These are phyloP conservation scores for Schizonepeta tenuifolia DNA, from an alignment of 257 asterid genomes.

Conservation along the genomic window DNA sequence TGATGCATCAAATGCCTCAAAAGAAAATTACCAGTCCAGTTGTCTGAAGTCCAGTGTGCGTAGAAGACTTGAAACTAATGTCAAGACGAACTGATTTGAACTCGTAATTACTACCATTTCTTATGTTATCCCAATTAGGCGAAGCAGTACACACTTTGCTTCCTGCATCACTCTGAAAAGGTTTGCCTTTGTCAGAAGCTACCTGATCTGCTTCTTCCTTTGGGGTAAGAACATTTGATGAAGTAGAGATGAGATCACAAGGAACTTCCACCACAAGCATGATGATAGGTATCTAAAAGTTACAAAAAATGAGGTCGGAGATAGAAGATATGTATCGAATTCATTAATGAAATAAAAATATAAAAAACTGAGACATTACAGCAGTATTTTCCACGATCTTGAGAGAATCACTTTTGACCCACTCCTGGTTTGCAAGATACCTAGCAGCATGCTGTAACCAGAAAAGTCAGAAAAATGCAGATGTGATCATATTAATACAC, in stretches of 20 bases:
- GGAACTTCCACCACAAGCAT: constrained; percentile 99
- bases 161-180: constrained; percentile 52
- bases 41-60: constrained; percentile 97
- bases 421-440: constrained; percentile 97
- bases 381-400: constrained; percentile 99
- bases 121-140: constrained; percentile 46
- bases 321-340: constrained; percentile 21
- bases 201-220: constrained; percentile 55
- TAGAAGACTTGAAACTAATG: constrained; percentile 96
- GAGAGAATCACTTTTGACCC: constrained; percentile 99
- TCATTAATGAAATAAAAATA: constrained; percentile 6
- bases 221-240: constrained; percentile 52
- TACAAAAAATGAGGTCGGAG: constrained; percentile 24
- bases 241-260: constrained; percentile 61
- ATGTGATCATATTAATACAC: constrained; percentile 3
- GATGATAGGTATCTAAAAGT: constrained; percentile 88
- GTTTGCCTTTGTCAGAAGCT: constrained; percentile 52
- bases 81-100: constrained; percentile 88
- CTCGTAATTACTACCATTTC: constrained; percentile 50
- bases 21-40: constrained; percentile 81
- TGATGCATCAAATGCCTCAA: constrained; percentile 20
- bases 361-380: constrained; percentile 54
- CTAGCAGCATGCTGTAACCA: constrained; percentile 97
- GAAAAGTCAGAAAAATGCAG: constrained; percentile 32
- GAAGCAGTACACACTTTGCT: constrained; percentile 50